Conservation (phyloP, 176 grass and related monocot genomes). For the Ananas comosus region DNA sequence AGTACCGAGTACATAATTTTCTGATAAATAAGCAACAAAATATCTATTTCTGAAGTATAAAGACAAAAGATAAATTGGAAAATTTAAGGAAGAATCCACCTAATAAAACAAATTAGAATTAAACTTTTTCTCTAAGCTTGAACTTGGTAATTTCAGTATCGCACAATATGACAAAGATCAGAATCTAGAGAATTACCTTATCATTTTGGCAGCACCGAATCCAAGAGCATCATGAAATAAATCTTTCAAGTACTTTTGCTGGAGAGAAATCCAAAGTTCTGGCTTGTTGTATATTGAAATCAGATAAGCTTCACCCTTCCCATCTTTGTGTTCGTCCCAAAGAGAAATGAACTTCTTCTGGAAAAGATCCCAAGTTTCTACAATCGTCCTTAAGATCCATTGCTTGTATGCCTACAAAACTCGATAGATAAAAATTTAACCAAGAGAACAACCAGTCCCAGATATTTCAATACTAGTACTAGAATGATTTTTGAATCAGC, state of each 20-base stretch:
- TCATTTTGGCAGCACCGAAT: slow-evolving; percentile 97
- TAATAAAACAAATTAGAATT: no score
- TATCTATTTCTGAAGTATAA: no score
- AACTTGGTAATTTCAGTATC: neutral
- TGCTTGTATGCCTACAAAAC: slow-evolving; percentile 47
- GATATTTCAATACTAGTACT: no score
- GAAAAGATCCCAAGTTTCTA: slow-evolving; percentile 61
- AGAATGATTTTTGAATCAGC: neutral
- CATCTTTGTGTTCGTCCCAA: slow-evolving; percentile 75
- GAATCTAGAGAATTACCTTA: slow-evolving; percentile 41
- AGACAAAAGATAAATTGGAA: no score
- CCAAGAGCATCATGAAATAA: slow-evolving; percentile 89
- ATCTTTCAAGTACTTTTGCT: slow-evolving; percentile 76
- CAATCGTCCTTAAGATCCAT: slow-evolving; percentile 69
- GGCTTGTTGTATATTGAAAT: slow-evolving; percentile 60
- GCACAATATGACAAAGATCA: neutral
- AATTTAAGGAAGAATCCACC: no score
- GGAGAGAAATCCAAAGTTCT: slow-evolving; percentile 33
- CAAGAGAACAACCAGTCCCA: neutral
- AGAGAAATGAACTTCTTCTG: slow-evolving; percentile 61
- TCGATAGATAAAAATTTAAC: neutral
- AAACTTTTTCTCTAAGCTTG: neutral
- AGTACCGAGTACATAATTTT: no score
- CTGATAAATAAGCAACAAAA: no score
- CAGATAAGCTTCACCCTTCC: slow-evolving; percentile 74